A percentile compares a stretch with the other conserved stretches of the same genome.
Conservation (phyloP, 176 grass and related monocot species). For the Triticum turgidum region DNA sequence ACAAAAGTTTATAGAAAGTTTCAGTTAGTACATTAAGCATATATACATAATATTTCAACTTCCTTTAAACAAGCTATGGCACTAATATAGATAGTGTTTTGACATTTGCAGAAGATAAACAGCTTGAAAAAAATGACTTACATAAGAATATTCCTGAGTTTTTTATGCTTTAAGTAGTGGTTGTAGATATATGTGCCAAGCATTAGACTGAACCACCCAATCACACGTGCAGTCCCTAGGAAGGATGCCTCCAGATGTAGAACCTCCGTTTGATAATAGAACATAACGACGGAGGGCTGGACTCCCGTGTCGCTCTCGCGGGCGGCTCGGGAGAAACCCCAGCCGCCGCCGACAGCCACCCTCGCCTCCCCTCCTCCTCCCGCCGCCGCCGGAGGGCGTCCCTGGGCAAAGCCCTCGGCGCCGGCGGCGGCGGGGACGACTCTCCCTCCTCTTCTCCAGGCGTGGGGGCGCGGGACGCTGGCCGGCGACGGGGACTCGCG, state of each 20-base stretch:
- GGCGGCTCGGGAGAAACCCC: no score
- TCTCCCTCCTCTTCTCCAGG: no score
- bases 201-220: conserved; percentile 78
- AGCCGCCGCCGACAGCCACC: no score
- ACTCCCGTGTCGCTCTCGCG: no score
- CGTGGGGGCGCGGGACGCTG: no score
- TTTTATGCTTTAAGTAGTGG: conserved; percentile 63
- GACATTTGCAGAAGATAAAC: conserved; percentile 14
- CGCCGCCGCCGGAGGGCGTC: no score
- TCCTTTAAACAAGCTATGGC: background rate
- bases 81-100: background rate
- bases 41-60: background rate
- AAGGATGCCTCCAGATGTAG: conserved; percentile 75
- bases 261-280: conserved; percentile 85
- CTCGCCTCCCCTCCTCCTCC: no score
- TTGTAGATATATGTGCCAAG: conserved; percentile 80
- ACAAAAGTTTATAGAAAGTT: background rate
- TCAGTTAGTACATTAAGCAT: background rate
- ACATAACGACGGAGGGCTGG: conserved; percentile 20
- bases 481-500: no score
- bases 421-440: no score
- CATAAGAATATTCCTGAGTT: conserved; percentile 71
- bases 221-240: conserved; percentile 64
- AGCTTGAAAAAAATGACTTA: conserved; percentile 42
- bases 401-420: no score